phyloP scores from a whole-genome alignment of 1,284 basidiomycete genomes.

The Heterobasidion annosum region DNA sequence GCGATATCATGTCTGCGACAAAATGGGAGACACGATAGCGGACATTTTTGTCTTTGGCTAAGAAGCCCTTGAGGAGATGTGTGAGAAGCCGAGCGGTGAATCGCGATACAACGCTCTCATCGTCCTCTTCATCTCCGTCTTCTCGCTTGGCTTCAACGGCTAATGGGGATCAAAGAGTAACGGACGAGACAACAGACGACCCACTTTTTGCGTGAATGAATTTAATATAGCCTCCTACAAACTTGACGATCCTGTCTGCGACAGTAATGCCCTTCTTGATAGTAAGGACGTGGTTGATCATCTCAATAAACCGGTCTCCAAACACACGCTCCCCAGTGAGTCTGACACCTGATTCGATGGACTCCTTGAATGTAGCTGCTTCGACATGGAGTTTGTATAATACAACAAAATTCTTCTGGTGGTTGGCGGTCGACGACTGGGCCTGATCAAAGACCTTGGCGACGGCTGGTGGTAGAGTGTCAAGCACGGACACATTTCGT shows the following conservation, averaged over 20 bases:
- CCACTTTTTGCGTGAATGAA: constrained; percentile 75
- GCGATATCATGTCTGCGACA: constrained; percentile 74
- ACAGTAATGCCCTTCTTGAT: constrained; percentile 80
- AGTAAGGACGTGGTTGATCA: constrained; percentile 63
- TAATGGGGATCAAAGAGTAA: constrained; percentile 5
- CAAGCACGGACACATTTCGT: constrained; percentile 16
- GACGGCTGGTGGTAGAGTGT: constrained; percentile 23
- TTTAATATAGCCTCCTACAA: constrained; percentile 76
- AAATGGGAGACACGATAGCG: constrained; percentile 76
- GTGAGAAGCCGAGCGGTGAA: constrained; percentile 70
- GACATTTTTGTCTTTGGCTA: constrained; percentile 85
- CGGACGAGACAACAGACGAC: constrained; percentile 13
- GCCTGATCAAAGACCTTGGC: constrained; percentile 75
- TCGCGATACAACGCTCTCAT: constrained; percentile 63
- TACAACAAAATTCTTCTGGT: constrained; percentile 86
- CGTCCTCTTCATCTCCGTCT: constrained; percentile 38
- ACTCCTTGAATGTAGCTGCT: constrained; percentile 49
- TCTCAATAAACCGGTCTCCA: constrained; percentile 63
- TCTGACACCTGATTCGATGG: constrained; percentile 42
- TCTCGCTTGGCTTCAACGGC: constrained; percentile 25
- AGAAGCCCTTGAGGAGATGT: constrained; percentile 78
- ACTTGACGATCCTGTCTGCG: constrained; percentile 81
- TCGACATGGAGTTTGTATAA: constrained; percentile 78
- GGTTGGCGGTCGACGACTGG: constrained; percentile 78
- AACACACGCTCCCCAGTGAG: constrained; percentile 80